These are phyloP conservation scores for Canna indica DNA, from an alignment of 176 grass and related monocot genomes.

Conservation along the genomic window DNA sequence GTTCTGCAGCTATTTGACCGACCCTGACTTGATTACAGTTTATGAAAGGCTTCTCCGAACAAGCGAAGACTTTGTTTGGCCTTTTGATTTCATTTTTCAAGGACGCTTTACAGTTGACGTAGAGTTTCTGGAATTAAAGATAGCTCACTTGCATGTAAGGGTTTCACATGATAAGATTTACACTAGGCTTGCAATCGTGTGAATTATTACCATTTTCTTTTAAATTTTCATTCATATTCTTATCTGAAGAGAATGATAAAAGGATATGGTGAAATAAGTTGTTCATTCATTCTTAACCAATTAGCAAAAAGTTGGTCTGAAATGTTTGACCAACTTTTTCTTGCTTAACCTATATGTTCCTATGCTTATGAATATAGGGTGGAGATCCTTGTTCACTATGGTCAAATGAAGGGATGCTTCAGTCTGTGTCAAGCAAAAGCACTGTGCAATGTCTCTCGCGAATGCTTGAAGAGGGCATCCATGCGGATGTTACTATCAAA, in stretches of 20 bases:
- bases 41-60: slow-evolving; percentile 55
- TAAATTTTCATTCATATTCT: not conserved
- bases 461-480: slow-evolving; percentile 68
- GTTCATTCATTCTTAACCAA: not conserved
- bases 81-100: slow-evolving; percentile 41
- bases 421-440: slow-evolving; percentile 48
- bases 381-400: slow-evolving; percentile 44
- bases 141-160: slow-evolving; percentile 54
- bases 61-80: slow-evolving; percentile 84
- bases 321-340: not conserved
- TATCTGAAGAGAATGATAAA: not conserved
- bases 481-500: slow-evolving; percentile 66
- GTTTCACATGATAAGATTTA: not conserved
- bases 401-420: slow-evolving; percentile 40
- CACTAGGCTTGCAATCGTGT: too few species aligned
- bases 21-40: slow-evolving; percentile 31
- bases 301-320: not conserved
- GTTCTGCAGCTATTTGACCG: not conserved
- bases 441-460: slow-evolving; percentile 50
- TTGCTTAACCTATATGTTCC: not conserved
- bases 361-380: slow-evolving; percentile 27
- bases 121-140: slow-evolving; percentile 82
- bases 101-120: slow-evolving; percentile 68
- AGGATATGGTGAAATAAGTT: not conserved
- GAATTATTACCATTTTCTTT: not conserved